Evolutionary conservation across 176 grass and related monocot genomes (phyloP), one percentile per base, ranked within the genome.

Genomic region (Eleusine coracana): DNA sequence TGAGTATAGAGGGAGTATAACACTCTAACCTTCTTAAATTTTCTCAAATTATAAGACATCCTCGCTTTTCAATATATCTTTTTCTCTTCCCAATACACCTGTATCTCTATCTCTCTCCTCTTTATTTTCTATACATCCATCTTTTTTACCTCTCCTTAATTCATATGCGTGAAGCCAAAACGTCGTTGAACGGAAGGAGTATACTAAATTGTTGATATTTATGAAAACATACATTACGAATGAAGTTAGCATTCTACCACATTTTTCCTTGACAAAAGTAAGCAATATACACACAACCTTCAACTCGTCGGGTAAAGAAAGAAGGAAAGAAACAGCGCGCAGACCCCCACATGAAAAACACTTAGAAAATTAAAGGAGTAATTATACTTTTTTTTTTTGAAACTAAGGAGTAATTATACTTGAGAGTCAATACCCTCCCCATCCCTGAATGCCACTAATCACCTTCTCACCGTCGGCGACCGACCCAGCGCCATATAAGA

Each of bases 401-500:
- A n/a, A n/a, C n/a, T n/a, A 27, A 21, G 41, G 8, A 6, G 42
- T 70, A 45, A 75, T 84, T 56, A 56, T 69, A 80, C 34, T 63
- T 36, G 12, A 36, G 29, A 76, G 52, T 80, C 87, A 80, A 80
- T 74, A 44, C 68, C 28, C 31, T 73, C 34, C 34, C 68, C 55
- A 79, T 77, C 75, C 67, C 64, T 61, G 45, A 70, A 29, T 31
- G 28, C 39, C 51, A 16, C 55, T 66, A 54, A 69, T 74, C 75
- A 58, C 60, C 52, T 28, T 64, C 21, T 82, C 83, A 86, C 73
- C 88, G 88, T 86, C 88, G 83, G 71, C 81, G 83, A 81, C 83
- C 66, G 59, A 77, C 66, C 79, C 56, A 9, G 6, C 49, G 68
- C 67, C 67, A 68, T 90, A 86, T 82, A 90, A 86, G 71, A 77